Evolutionary conservation across 495 filamentous ascomycete genomes (phyloP).

Genomic region (Viridothelium virens): DNA sequence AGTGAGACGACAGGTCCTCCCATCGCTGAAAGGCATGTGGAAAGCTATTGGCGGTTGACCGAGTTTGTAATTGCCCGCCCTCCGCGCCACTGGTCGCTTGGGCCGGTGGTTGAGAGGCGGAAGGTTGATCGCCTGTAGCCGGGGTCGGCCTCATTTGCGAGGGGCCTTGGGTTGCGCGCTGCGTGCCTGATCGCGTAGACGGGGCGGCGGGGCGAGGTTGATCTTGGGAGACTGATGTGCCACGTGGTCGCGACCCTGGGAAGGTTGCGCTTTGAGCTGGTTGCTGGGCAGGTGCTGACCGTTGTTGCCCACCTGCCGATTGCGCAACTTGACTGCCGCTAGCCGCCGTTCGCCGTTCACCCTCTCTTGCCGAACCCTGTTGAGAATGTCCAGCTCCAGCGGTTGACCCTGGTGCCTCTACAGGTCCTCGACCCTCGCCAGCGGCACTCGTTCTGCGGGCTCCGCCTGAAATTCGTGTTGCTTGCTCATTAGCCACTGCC

Average conservation of each 20-base stretch:
- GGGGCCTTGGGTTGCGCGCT: constrained; percentile 13
- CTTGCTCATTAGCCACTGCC: constrained; percentile 16
- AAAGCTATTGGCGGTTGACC: constrained; percentile 41
- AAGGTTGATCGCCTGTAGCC: constrained; percentile 18
- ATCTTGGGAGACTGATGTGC: constrained; percentile 26
- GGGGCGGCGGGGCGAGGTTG: constrained; percentile 29
- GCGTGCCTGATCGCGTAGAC: constrained; percentile 18
- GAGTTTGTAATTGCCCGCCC: constrained; percentile 10
- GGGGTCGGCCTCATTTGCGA: constrained; percentile 20
- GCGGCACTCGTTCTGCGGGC: not conserved
- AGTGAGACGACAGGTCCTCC: constrained; percentile 93
- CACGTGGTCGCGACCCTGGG: constrained; percentile 17
- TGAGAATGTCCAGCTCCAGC: not conserved
- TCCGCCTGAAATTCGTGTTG: not conserved
- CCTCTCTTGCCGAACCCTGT: not conserved
- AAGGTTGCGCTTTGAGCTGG: constrained; percentile 16
- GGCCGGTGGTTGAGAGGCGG: constrained; percentile 4
- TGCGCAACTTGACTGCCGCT: constrained; percentile 7
- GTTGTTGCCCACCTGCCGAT: constrained; percentile 19
- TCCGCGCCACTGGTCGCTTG: not conserved
- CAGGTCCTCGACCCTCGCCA: not conserved
- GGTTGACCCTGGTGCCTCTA: not conserved
- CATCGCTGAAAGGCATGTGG: constrained; percentile 97
- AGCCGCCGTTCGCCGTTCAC: not conserved
- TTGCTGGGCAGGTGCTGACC: constrained; percentile 16